A percentile compares a stretch with the other conserved stretches of the same genome.
Evolutionary conservation across 106 monocot species (phyloP).

Genomic region (Allium sativum): DNA sequence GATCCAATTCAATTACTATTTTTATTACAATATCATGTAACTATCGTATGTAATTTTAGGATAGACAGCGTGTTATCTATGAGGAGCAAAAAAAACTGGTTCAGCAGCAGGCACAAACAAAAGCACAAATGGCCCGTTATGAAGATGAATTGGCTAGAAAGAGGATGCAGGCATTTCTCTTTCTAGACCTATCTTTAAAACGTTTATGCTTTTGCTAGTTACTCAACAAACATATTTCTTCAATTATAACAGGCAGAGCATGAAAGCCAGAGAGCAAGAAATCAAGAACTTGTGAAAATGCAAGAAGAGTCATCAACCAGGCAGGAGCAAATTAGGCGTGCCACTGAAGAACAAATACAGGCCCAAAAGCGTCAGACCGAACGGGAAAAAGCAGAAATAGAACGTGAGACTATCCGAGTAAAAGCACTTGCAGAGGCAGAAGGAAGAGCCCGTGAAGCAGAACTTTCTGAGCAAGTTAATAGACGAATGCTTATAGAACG

Average conservation of each 20-base stretch:
- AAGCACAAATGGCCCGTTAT: slow-evolving; percentile 88
- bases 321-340: slow-evolving; percentile 75
- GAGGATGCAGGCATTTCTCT: slow-evolving; percentile 73
- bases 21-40: too few relatives aligned
- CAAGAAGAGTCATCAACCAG: slow-evolving; percentile 91
- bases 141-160: slow-evolving; percentile 88
- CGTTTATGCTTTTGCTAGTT: neutral
- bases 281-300: slow-evolving; percentile 94
- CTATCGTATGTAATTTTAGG: slow-evolving; percentile 29
- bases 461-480: slow-evolving; percentile 81
- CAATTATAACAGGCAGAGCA: slow-evolving; percentile 57
- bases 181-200: neutral
- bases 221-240: neutral
- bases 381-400: slow-evolving; percentile 71
- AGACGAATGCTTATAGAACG: slow-evolving; percentile 68
- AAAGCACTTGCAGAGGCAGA: slow-evolving; percentile 83
- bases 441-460: slow-evolving; percentile 75
- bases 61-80: slow-evolving; percentile 75
- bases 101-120: slow-evolving; percentile 88
- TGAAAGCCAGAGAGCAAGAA: slow-evolving; percentile 84
- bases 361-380: slow-evolving; percentile 80
- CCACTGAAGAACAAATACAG: slow-evolving; percentile 90
- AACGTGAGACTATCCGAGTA: slow-evolving; percentile 70
- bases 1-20: too few relatives aligned
- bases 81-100: slow-evolving; percentile 82